Percentiles rank a stretch among this genome's conserved stretches.
phyloP scores from a whole-genome alignment of 176 grass and related monocot species.

The Areca catechu region DNA sequence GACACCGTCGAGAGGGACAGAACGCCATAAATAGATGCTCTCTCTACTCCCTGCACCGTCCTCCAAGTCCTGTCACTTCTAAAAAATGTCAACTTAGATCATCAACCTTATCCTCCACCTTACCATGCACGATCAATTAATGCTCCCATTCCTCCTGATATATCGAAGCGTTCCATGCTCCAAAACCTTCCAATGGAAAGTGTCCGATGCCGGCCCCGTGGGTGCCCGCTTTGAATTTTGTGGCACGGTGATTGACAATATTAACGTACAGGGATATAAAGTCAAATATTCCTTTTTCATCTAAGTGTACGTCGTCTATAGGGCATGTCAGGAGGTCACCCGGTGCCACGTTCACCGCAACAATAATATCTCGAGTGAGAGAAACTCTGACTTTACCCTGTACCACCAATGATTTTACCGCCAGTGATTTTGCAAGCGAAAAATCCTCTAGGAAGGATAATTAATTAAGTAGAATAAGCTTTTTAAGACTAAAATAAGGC shows the following conservation, averaged over 20 bases:
- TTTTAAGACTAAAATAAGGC: too few relatives aligned
- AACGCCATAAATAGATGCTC: too few relatives aligned
- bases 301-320: neutral
- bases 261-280: neutral
- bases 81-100: neutral
- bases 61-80: neutral
- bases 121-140: neutral
- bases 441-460: too few relatives aligned
- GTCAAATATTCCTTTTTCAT: slow-evolving; percentile 5
- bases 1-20: too few relatives aligned
- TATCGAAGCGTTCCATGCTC: neutral
- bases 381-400: neutral
- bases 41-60: too few relatives aligned
- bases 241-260: neutral
- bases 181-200: too few relatives aligned
- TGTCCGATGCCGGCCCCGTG: too few relatives aligned
- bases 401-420: neutral
- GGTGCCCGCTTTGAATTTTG: neutral
- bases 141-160: neutral
- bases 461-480: too few relatives aligned
- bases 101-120: slow-evolving; percentile 6
- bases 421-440: neutral
- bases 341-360: neutral
- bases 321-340: neutral
- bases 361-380: neutral